Base-by-base conservation (phyloP, 805 yeast species). In the Ogataea ganodermae region DNA sequence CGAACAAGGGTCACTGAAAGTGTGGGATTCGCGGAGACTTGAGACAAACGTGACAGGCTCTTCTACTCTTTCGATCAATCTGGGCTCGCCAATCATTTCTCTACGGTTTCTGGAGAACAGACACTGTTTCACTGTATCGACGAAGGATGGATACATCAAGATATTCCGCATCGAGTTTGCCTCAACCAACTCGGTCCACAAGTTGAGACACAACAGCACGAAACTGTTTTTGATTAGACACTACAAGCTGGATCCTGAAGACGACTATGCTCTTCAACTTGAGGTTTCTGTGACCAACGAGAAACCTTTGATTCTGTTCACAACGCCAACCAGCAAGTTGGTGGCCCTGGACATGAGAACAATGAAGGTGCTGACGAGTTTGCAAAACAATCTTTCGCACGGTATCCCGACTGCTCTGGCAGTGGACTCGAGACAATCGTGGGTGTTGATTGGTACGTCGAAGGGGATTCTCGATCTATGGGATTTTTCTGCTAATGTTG, bases 401-500 rank as follows among this genome's bases (percentile, higher is more conserved):
- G 99, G 98, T 0, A 67, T 79, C 2, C 77, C 84, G 0, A 76
- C 82, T 0, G 67, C 84, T 14, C 79, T 89, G 57, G 73, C 79
- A 1, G 65, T 86, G 18, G 86, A 84, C 45, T 63, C 68, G 0
- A 67, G 72, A 13, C 64, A 61, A 30, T 68, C 76, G 4, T 89
- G 96, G 89, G 61, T 88, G 1, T 62, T 88, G 7, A 61, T 85
- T 2, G 97, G 97, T 0, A 88, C 97, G 0, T 69, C 78, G 0
- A 77, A 76, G 32, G 97, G 97, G 1, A 69, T 84, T 0, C 61
- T 94, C 24, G 83, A 81, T 52, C 66, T 92, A 13, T 90, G 96
- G 96, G 97, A 90, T 63, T 54, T 87, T 28, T 70, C 95, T 45
- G 88, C 89, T 62, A 73, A 73, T 28, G 49, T 85, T 0, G 68